A percentile compares a stretch with the other conserved stretches of the same genome.
Evolutionary conservation across 371 early-diverging fungal genomes (phyloP).

Genomic region (Entomophthora muscae): DNA sequence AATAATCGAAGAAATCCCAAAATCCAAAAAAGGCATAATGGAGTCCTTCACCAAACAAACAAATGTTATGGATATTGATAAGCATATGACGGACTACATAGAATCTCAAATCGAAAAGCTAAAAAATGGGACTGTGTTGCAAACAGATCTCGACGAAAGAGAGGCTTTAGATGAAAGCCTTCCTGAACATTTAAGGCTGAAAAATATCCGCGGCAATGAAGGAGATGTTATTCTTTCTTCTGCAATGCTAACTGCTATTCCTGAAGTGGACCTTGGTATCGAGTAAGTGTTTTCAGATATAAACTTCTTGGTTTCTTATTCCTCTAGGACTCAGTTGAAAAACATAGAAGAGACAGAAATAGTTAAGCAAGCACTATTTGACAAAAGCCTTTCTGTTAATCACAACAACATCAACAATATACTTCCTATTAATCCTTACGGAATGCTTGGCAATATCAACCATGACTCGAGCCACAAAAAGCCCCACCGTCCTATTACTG

Average conservation of each 20-base stretch:
- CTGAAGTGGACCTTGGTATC: constrained; percentile 82
- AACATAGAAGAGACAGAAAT: constrained; percentile 75
- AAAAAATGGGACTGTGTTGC: constrained; percentile 18
- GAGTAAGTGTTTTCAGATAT: constrained; percentile 24
- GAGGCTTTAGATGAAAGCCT: constrained; percentile 29
- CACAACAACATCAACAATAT: neutral
- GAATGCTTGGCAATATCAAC: neutral
- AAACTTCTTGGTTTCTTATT: neutral
- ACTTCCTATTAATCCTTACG: neutral
- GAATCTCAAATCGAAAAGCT: neutral
- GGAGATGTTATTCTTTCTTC: constrained; percentile 76
- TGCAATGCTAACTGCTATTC: constrained; percentile 82
- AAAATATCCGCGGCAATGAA: constrained; percentile 31
- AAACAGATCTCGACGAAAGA: constrained; percentile 66
- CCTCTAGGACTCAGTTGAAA: constrained; percentile 37
- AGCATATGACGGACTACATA: constrained; percentile 41
- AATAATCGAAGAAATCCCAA: neutral
- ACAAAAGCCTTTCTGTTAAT: neutral
- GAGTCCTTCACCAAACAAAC: constrained; percentile 68
- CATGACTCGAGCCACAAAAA: neutral
- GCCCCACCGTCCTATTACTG: neutral
- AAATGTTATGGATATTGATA: constrained; percentile 66
- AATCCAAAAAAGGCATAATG: constrained; percentile 16
- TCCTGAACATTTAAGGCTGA: constrained; percentile 13
- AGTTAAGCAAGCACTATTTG: constrained; percentile 42